Base-by-base conservation (phyloP, 495 filamentous ascomycete species). In the Hyaloscypha hepaticicola region DNA sequence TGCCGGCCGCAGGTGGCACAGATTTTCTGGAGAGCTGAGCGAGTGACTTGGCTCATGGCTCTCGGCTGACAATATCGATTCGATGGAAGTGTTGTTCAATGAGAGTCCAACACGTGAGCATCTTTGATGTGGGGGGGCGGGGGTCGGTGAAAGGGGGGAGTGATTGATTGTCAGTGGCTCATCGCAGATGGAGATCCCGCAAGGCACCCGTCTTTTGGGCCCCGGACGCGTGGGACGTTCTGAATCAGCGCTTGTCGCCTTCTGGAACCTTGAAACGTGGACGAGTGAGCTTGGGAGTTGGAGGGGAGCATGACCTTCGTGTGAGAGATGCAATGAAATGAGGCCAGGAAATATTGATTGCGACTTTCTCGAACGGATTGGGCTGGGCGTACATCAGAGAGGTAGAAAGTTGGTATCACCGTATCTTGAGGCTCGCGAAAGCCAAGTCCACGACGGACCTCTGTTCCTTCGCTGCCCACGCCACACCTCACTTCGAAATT, bases 261-360 rank as follows among this genome's bases (percentile, higher is more conserved):
- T 64, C 53, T 64, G 62, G 62, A 50, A 64, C 1, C 6, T 52
- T 65, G 63, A 65, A 65, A 65, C 63, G 63, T 65, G 63, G 63
- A 65, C 63, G 55, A 65, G 63, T 65, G 27, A 58, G 41, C 9
- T 27, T 21, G 2, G 21, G 38, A 14, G 24, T 5, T 38, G 4
- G 28, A 5, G 19, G n/a, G n/a, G n/a, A n/a, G n/a, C n/a, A 21
- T 12, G 26, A 19, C 21, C 19, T 5, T 8, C 21, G 31, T 19
- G 16, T 19, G 57, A 31, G 34, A 19, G 19, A 16, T 9, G 11
- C 38, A 4, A 45, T n/a, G n/a, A n/a, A n/a, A n/a, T n/a, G n/a
- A n/a, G n/a, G n/a, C n/a, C n/a, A 33, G 31, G 12, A 45, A 16
- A 3, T 1, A 45, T 14, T 45, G 11, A 45, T 34, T 60, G 41